Evolutionary conservation across 1,284 basidiomycete species (phyloP).

Genomic region (Cystobasidiaceae sp.): DNA sequence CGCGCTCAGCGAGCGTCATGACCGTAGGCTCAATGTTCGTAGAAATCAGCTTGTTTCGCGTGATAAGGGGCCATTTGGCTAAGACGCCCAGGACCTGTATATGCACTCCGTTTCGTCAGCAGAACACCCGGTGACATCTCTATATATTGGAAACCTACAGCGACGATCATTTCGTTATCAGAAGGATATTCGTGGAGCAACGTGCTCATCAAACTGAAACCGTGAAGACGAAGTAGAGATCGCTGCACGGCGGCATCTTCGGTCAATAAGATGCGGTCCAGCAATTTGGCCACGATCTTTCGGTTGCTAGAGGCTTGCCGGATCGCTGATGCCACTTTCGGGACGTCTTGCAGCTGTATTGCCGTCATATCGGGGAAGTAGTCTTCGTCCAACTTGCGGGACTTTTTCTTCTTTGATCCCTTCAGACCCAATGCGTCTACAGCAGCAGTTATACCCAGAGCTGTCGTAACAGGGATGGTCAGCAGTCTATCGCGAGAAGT

Average conservation of each 20-base stretch:
- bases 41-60: constrained; percentile 89
- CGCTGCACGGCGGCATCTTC: constrained; percentile 72
- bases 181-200: constrained; percentile 72
- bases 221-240: constrained; percentile 86
- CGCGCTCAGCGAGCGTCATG: constrained; percentile 50
- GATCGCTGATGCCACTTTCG: constrained; percentile 85
- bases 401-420: constrained; percentile 82
- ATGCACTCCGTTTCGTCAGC: constrained; percentile 23
- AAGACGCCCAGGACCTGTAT: constrained; percentile 68
- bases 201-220: constrained; percentile 86
- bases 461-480: constrained; percentile 49
- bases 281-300: constrained; percentile 73
- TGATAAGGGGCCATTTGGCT: constrained; percentile 70
- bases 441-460: constrained; percentile 92
- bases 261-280: constrained; percentile 85
- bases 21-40: constrained; percentile 70
- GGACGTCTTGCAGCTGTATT: constrained; percentile 70
- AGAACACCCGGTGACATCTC: constrained; percentile 31
- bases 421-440: constrained; percentile 71
- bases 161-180: constrained; percentile 65
- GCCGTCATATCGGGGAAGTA: constrained; percentile 69
- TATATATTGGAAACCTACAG: constrained; percentile 52
- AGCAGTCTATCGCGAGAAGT: not conserved
- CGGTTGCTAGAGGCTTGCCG: constrained; percentile 76
- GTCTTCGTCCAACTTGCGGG: constrained; percentile 89